phyloP scores from a whole-genome alignment of 78 protist genomes.

The Emiliania huxleyi region DNA sequence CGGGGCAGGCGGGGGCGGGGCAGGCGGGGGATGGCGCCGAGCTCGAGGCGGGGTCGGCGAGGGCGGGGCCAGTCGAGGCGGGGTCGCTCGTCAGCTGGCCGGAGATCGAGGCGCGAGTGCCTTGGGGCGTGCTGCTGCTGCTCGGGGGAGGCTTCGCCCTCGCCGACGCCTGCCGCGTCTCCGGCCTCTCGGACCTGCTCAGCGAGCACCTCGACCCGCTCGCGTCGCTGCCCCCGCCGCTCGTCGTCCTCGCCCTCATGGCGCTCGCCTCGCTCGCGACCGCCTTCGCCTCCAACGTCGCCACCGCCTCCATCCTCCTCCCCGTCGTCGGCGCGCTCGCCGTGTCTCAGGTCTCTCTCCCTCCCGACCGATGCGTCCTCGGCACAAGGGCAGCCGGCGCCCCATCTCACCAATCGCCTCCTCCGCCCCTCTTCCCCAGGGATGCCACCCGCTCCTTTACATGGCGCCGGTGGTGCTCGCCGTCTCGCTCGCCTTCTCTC shows the following conservation, averaged over 20 bases:
- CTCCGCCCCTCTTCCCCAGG: not conserved
- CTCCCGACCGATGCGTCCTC: no score
- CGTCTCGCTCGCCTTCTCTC: slow-evolving; percentile 49
- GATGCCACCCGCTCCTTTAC: not conserved
- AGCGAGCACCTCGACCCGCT: not conserved
- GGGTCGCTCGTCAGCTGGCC: not conserved
- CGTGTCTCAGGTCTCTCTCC: not conserved
- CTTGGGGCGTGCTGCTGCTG: slow-evolving; percentile 33
- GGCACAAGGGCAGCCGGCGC: no score
- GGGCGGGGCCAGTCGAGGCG: not conserved
- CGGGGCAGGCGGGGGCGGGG: not conserved
- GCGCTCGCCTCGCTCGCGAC: not conserved
- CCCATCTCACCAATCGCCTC: no score
- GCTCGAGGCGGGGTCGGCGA: not conserved
- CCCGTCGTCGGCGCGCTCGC: slow-evolving; percentile 30
- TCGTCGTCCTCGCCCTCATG: not conserved
- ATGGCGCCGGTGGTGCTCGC: slow-evolving; percentile 31
- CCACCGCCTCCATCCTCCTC: slow-evolving; percentile 32
- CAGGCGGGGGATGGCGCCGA: not conserved
- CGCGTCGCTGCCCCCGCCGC: not conserved
- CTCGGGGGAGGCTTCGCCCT: slow-evolving; percentile 53
- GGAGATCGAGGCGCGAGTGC: not conserved
- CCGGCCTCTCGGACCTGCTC: not conserved
- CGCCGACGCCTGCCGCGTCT: slow-evolving; percentile 21
- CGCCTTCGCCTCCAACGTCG: slow-evolving; percentile 26